Evolutionary conservation across 129 eudicot genomes (phyloP).

Genomic region (Flaveria linearis): DNA sequence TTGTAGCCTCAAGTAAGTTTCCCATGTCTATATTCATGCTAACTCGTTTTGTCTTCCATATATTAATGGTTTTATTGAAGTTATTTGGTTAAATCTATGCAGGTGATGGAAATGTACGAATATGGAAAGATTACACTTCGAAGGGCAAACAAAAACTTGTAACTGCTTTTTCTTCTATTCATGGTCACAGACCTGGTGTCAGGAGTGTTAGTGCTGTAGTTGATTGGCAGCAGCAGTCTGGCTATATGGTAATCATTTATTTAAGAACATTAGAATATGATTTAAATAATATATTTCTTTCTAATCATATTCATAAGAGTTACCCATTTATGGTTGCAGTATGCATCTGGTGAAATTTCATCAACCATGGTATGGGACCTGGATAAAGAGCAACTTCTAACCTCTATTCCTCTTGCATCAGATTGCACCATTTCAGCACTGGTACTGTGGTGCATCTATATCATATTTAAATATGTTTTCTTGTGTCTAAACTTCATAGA

Average conservation of each 20-base stretch:
- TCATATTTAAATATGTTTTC: background rate
- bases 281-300: background rate
- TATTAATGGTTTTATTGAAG: background rate
- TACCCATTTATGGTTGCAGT: slow-evolving; percentile 43
- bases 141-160: slow-evolving; percentile 77
- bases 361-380: slow-evolving; percentile 94
- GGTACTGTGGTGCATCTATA: slow-evolving; percentile 44
- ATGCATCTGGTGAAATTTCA: slow-evolving; percentile 81
- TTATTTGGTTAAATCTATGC: slow-evolving; percentile 11
- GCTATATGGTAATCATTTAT: slow-evolving; percentile 52
- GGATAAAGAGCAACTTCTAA: slow-evolving; percentile 91
- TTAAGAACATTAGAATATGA: background rate
- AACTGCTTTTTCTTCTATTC: slow-evolving; percentile 88
- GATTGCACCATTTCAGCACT: slow-evolving; percentile 85
- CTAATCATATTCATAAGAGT: background rate
- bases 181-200: slow-evolving; percentile 82
- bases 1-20: slow-evolving; percentile 84
- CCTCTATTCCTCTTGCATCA: slow-evolving; percentile 60
- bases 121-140: slow-evolving; percentile 82
- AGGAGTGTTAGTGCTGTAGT: slow-evolving; percentile 87
- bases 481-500: background rate
- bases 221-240: slow-evolving; percentile 99
- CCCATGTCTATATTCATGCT: background rate
- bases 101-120: slow-evolving; percentile 93
- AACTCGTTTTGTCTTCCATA: background rate